Base-by-base conservation (phyloP, 176 grass and related monocot species). In the Carex littledalei region DNA sequence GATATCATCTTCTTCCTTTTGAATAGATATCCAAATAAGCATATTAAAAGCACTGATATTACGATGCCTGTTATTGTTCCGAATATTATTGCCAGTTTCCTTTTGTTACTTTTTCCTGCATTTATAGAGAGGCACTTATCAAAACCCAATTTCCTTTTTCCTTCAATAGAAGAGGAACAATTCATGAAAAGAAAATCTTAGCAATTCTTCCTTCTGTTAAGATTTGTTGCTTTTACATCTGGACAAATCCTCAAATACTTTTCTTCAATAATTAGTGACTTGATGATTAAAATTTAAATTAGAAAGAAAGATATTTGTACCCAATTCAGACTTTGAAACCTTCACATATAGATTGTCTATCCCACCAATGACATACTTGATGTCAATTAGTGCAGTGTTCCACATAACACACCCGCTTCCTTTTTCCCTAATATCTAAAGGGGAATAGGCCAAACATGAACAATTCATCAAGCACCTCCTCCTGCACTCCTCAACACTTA, bases 341-440 rank as follows among this genome's bases (percentile, higher is more conserved):
- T 63, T 82, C 5, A 82, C 34, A 63, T 82, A 3, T 4, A 82
- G 80, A 17, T 18, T 31, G 64, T 82, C 80, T 64, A 6, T 39
- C 39, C 59, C 80, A 64, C 60, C 37, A 29, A 10, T 16, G 1
- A 66, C 8, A 82, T 64, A 67, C n/a, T 64, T 82, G 4, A 84
- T 88, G 84, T 92, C 90, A 89, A 87, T n/a, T 0, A 94, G 82
- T 12, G 86, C 81, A 13, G 8, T 86, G 3, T 43, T 54, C 94
- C 91, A 95, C 80, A 92, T 58, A 5, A 96, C 26, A 77, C 94
- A 96, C 2, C 87, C 82, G 5, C 79, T 87, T 62, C 89, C 56
- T 58, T 81, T 58, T 20, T 15, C 81, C 17, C 24, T 70, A 15
- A 62, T 50, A 81, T 88, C 73, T 0, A 0, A 65, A 5, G 31